Evolutionary conservation across 129 eudicot genomes (phyloP).

Genomic region (Cynara cardunculus): DNA sequence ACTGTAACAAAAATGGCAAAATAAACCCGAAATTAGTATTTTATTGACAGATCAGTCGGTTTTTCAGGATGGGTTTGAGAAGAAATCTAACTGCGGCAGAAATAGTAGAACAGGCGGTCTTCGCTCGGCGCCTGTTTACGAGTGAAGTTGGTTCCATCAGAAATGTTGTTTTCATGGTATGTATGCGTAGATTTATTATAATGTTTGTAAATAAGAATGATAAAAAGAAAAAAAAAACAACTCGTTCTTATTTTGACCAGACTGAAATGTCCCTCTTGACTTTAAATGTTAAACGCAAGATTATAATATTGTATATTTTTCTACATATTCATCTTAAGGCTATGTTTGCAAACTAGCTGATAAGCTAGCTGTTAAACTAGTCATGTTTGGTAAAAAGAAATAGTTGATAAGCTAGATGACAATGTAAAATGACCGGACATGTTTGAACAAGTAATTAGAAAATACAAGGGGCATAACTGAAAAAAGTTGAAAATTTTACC

Average conservation of each 20-base stretch:
- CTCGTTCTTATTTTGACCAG: neutral
- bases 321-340: neutral
- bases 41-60: neutral
- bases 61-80: slow-evolving; percentile 80
- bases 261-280: neutral
- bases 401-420: no score
- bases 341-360: no score
- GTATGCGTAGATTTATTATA: neutral
- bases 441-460: no score
- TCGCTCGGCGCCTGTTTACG: slow-evolving; percentile 73
- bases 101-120: slow-evolving; percentile 92
- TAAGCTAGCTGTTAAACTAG: no score
- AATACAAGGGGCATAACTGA: no score
- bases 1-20: no score
- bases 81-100: slow-evolving; percentile 81
- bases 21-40: neutral
- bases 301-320: neutral
- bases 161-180: slow-evolving; percentile 96
- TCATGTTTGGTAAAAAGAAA: no score
- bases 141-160: slow-evolving; percentile 73
- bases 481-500: no score
- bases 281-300: neutral
- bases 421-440: no score
- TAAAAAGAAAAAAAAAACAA: neutral
- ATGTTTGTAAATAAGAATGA: neutral